A percentile compares a stretch with the other conserved stretches of the same genome.
Conservation (phyloP, 129 eudicot species). For the Escallonia rubra region DNA sequence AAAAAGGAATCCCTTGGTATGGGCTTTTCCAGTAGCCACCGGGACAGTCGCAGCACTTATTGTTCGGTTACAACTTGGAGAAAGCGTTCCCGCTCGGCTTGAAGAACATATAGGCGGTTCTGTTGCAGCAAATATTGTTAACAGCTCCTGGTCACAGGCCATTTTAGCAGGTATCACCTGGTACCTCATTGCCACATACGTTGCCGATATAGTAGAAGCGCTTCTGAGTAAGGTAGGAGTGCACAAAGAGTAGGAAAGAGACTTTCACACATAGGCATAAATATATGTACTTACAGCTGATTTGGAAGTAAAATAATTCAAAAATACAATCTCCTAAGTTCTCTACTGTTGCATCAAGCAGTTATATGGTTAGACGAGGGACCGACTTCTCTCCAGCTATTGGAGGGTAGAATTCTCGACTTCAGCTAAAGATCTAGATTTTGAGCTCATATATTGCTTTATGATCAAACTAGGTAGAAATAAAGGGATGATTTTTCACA, state of each 20-base stretch:
- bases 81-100: slow-evolving; percentile 30
- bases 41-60: slow-evolving; percentile 46
- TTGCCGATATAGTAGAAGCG: slow-evolving; percentile 39
- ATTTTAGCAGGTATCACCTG: slow-evolving; percentile 68
- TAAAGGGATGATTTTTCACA: too few species aligned
- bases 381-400: too few species aligned
- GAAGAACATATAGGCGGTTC: slow-evolving; percentile 69
- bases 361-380: too few species aligned
- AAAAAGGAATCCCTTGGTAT: slow-evolving; percentile 17
- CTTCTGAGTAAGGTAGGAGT: slow-evolving; percentile 27
- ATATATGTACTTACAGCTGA: background rate
- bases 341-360: background rate
- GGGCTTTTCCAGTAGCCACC: slow-evolving; percentile 44
- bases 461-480: background rate
- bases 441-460: background rate
- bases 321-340: background rate
- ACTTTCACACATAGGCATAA: background rate
- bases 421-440: background rate
- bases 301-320: slow-evolving; percentile 1
- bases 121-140: slow-evolving; percentile 48
- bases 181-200: slow-evolving; percentile 60
- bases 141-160: slow-evolving; percentile 73
- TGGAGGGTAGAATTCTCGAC: background rate
- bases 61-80: slow-evolving; percentile 48
- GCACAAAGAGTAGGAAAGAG: slow-evolving; percentile 10